These are phyloP conservation scores for Pseudogymnoascus sp. DNA, from an alignment of 2,329 filamentous ascomycete species.

Conservation along the genomic window DNA sequence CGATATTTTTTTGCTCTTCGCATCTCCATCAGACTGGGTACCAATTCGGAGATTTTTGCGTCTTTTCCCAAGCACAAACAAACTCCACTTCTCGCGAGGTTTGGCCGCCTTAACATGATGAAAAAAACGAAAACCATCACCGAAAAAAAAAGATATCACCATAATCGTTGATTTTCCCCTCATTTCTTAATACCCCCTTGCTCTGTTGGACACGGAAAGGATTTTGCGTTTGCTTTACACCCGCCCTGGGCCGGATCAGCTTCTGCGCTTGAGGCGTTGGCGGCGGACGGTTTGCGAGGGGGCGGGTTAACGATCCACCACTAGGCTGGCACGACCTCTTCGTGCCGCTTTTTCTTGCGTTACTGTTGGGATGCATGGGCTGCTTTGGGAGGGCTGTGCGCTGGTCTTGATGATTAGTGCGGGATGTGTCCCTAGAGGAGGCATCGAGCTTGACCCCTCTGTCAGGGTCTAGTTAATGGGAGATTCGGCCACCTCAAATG, in stretches of 20 bases:
- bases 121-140: conserved; percentile 13
- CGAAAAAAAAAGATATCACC: conserved; percentile 15
- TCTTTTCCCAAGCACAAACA: conserved; percentile 26
- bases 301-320: conserved; percentile 18
- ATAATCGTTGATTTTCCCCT: conserved; percentile 30
- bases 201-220: conserved; percentile 28
- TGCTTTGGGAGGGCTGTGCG: conserved; percentile 27
- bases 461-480: conserved; percentile 28
- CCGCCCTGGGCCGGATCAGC: conserved; percentile 11
- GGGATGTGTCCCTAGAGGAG: conserved; percentile 26
- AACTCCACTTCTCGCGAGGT: conserved; percentile 36
- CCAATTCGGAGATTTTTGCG: conserved; percentile 23
- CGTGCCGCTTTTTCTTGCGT: conserved; percentile 26
- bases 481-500: conserved; percentile 31
- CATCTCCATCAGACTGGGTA: conserved; percentile 33
- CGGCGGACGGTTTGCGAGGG: conserved; percentile 15
- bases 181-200: conserved; percentile 30
- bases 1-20: conserved; percentile 12
- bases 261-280: conserved; percentile 14
- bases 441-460: conserved; percentile 24
- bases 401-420: conserved; percentile 28
- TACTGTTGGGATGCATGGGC: conserved; percentile 30
- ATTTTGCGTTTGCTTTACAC: conserved; percentile 27
- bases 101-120: conserved; percentile 40
- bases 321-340: conserved; percentile 28